Percentiles rank a stretch among this genome's conserved stretches.
Conservation (phyloP, 495 filamentous ascomycete species). For the Astrothelium subdiscretum region DNA sequence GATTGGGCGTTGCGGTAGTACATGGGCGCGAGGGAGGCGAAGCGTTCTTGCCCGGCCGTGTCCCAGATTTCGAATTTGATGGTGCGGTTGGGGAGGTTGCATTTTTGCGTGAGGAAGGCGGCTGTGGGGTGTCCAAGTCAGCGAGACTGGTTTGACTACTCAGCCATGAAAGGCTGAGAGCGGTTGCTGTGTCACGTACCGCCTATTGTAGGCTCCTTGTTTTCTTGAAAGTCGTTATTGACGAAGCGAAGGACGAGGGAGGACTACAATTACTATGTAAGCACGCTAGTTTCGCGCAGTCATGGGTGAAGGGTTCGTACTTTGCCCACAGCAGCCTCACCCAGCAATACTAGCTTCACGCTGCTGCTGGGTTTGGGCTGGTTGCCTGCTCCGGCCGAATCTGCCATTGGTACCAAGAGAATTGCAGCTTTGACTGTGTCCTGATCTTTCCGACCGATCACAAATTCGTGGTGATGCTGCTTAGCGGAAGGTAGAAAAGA, state of each 20-base stretch:
- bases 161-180: background rate
- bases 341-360: constrained; percentile 94
- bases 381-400: constrained; percentile 35
- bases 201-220: constrained; percentile 98
- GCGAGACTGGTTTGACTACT: too few relatives aligned
- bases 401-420: constrained; percentile 20
- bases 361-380: constrained; percentile 94
- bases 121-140: constrained; percentile 38
- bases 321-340: constrained; percentile 97
- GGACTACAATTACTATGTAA: constrained; percentile 45
- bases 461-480: background rate
- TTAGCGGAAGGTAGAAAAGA: background rate
- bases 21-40: constrained; percentile 94
- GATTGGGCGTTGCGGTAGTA: constrained; percentile 99
- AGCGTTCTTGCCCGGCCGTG: constrained; percentile 96
- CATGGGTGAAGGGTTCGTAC: constrained; percentile 37
- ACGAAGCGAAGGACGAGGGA: constrained; percentile 97
- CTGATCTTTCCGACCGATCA: background rate
- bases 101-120: constrained; percentile 97
- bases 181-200: constrained; percentile 47
- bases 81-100: constrained; percentile 83
- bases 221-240: constrained; percentile 99
- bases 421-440: too few relatives aligned
- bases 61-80: constrained; percentile 99
- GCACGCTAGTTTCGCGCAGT: background rate